These are phyloP conservation scores for Immersiporthe knoxdaviesiana DNA, from an alignment of 2,329 filamentous ascomycete genomes.

Conservation along the genomic window DNA sequence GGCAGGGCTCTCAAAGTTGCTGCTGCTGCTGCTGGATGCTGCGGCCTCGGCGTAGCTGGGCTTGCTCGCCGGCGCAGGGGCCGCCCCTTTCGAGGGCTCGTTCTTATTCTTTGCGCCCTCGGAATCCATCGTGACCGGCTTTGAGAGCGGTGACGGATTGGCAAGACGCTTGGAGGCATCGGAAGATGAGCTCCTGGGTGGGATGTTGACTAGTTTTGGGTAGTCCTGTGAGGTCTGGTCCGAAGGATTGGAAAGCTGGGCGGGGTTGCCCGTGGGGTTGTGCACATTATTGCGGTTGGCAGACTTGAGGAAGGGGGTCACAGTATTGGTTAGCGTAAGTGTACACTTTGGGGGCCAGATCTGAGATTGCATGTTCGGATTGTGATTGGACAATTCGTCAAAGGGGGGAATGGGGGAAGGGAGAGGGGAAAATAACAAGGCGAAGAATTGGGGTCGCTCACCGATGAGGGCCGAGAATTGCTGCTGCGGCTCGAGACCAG, in stretches of 20 bases:
- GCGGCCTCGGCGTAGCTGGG: constrained; percentile 26
- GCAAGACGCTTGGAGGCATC: constrained; percentile 68
- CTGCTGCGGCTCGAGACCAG: constrained; percentile 60
- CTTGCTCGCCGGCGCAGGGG: constrained; percentile 35
- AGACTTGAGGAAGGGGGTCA: constrained; percentile 53
- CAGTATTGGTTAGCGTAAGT: constrained; percentile 52
- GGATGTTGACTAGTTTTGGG: constrained; percentile 59
- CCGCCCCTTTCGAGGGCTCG: constrained; percentile 35
- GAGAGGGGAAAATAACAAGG: not conserved
- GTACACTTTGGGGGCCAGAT: constrained; percentile 27
- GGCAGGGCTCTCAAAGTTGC: constrained; percentile 66
- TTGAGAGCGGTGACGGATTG: constrained; percentile 75
- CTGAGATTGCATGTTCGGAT: constrained; percentile 8
- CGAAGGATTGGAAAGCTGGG: constrained; percentile 47
- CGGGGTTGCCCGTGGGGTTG: constrained; percentile 57
- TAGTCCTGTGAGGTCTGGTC: constrained; percentile 56
- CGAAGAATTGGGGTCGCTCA: constrained; percentile 50
- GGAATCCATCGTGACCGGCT: constrained; percentile 66
- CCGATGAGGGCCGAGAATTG: constrained; percentile 66
- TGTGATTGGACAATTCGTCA: constrained; percentile 49
- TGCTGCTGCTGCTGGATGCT: constrained; percentile 40
- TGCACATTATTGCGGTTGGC: constrained; percentile 59
- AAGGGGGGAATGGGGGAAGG: not conserved
- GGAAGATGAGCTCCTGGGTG: constrained; percentile 64
- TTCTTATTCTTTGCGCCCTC: constrained; percentile 54